These are phyloP conservation scores for Atkinsonella texensis DNA, from an alignment of 2,329 filamentous ascomycete genomes.

Conservation along the genomic window DNA sequence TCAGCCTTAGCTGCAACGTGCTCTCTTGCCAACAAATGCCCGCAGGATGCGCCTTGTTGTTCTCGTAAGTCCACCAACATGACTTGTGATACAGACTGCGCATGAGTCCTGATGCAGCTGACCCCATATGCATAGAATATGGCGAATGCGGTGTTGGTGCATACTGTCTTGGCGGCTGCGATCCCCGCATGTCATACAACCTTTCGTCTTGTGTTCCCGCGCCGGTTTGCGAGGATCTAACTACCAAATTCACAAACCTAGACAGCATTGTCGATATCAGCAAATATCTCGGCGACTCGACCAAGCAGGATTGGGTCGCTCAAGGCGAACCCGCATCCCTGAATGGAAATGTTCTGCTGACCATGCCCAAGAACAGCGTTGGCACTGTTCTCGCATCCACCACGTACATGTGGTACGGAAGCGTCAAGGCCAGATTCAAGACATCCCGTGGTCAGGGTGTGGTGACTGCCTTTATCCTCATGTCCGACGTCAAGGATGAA, in stretches of 20 bases:
- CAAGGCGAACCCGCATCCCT: conserved; percentile 63
- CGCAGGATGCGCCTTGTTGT: conserved; percentile 62
- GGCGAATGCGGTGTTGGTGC: conserved; percentile 87
- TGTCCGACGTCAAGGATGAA: conserved; percentile 94
- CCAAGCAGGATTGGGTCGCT: conserved; percentile 74
- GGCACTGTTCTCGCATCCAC: conserved; percentile 79
- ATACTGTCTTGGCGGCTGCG: conserved; percentile 92
- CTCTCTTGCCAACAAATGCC: conserved; percentile 48
- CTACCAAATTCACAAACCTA: conserved; percentile 61
- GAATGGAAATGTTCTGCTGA: conserved; percentile 64
- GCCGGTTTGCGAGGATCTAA: conserved; percentile 66
- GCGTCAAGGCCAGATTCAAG: conserved; percentile 73
- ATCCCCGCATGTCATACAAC: conserved; percentile 70
- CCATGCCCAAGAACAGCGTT: conserved; percentile 75
- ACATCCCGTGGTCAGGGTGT: conserved; percentile 78
- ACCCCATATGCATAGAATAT: conserved; percentile 51
- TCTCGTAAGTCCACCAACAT: conserved; percentile 48
- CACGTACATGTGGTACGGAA: conserved; percentile 94
- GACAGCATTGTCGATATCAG: conserved; percentile 57
- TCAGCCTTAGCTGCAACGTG: conserved; percentile 28
- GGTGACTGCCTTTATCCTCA: conserved; percentile 91
- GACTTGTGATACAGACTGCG: not conserved
- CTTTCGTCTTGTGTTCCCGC: conserved; percentile 77
- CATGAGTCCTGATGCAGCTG: conserved; percentile 6
- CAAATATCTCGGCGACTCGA: conserved; percentile 77